A percentile compares a stretch with the other conserved stretches of the same genome.
Conservation (phyloP, 2,329 filamentous ascomycete species). For the Elsinoe australis region DNA sequence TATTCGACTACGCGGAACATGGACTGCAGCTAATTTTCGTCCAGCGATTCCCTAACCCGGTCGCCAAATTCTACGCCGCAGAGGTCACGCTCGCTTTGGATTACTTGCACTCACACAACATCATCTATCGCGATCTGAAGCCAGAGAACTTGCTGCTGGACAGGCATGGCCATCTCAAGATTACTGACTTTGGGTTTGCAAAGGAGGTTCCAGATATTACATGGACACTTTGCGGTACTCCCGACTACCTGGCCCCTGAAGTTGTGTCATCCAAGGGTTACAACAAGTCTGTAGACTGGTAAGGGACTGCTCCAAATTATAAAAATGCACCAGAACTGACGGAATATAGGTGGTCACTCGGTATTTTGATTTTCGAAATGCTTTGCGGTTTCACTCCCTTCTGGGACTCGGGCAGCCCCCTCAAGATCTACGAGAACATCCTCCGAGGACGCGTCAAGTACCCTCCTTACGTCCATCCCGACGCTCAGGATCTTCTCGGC, state of each 20-base stretch:
- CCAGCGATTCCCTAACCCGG: slow-evolving; percentile 96
- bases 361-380: slow-evolving; percentile 99
- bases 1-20: slow-evolving; percentile 20
- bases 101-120: slow-evolving; percentile 87
- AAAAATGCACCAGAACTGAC: too few species aligned
- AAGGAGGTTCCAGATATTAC: slow-evolving; percentile 98
- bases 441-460: slow-evolving; percentile 94
- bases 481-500: slow-evolving; percentile 86
- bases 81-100: slow-evolving; percentile 94
- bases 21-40: slow-evolving; percentile 11
- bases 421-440: slow-evolving; percentile 99
- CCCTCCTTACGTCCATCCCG: slow-evolving; percentile 86
- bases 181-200: slow-evolving; percentile 97
- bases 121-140: slow-evolving; percentile 97
- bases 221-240: slow-evolving; percentile 96
- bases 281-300: slow-evolving; percentile 99
- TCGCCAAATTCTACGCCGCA: slow-evolving; percentile 97
- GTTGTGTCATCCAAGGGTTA: slow-evolving; percentile 99
- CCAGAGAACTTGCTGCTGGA: slow-evolving; percentile 89
- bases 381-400: slow-evolving; percentile 97
- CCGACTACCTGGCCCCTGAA: slow-evolving; percentile 93
- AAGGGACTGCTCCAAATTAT: too few species aligned
- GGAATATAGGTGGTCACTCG: slow-evolving; percentile 85
- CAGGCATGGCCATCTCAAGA: slow-evolving; percentile 89
- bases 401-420: slow-evolving; percentile 94